Base-by-base conservation (phyloP, 2,329 filamentous ascomycete genomes). In the Tricladium varicosporioides region DNA sequence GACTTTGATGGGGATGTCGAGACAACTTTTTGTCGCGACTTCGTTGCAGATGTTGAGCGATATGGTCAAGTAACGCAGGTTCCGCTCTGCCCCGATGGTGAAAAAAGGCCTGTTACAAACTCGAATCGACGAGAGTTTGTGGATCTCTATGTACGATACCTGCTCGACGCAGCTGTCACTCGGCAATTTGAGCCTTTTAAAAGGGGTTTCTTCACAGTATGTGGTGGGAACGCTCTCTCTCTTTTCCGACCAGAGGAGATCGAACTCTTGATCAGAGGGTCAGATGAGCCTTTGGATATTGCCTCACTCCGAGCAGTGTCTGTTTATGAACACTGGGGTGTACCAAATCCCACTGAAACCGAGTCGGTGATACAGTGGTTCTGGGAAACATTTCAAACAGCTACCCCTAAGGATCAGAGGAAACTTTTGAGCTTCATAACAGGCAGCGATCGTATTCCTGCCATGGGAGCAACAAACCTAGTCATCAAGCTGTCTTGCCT, bases 101-200 rank as follows among this genome's bases (percentile, higher is more conserved):
- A 90, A 65, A 83, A 80, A 13, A 84, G 83, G 56, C 77, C 88
- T 4, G 92, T 97, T 46, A 96, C 89, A n/a, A 94, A 91, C 65
- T 72, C 80, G 14, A 97, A 96, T 65, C 82, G 91, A 27, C 83
- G 84, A 61, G 92, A 96, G 67, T 97, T 93, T 66, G 91, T 96
- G 53, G 88, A 93, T 64, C 77, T 91, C 1, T 96, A 96, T 69
- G 83, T 96, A 9, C 84, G 86, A 42, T 89, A 93, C 69, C 72
- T 93, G 9, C 83, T 97, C 10, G 91, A 96, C 66, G 85, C 80
- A 5, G 82, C 89, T 0, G 88, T 96, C 1, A 77, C 83, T 42
- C 82, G 90, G 43, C 92, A 96, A 68, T 97, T 95, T 63, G 91
- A 96, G 69, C 92, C 92, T 0, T 97, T 97, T 78, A 94, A 94